These are phyloP conservation scores for Patellifolia procumbens DNA, from an alignment of 179 eudicot genomes.

Conservation along the genomic window DNA sequence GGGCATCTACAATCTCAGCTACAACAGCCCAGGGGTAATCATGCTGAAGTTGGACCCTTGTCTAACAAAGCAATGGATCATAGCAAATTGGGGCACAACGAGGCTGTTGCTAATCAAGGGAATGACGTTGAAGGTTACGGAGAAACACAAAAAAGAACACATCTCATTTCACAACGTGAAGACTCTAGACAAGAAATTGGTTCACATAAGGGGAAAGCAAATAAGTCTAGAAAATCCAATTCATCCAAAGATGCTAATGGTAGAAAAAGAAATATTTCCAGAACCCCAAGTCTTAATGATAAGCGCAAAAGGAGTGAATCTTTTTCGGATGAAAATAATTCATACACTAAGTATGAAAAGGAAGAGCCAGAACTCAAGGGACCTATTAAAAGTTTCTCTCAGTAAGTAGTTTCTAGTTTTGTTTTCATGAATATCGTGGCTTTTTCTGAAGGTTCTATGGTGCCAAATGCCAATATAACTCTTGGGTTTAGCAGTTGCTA, in stretches of 20 bases:
- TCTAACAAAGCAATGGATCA: conserved; percentile 42
- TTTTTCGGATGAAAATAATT: conserved; percentile 69
- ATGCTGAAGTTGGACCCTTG: conserved; percentile 36
- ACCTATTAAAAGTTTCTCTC: conserved; percentile 60
- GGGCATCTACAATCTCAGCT: conserved; percentile 38
- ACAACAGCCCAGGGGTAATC: conserved; percentile 41
- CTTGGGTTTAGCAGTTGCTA: neutral
- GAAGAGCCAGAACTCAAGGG: conserved; percentile 90
- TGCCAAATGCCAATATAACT: neutral
- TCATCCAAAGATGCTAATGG: conserved; percentile 36
- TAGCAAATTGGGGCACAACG: conserved; percentile 46
- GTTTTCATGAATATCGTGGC: conserved; percentile 6
- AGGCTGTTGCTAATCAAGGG: conserved; percentile 42
- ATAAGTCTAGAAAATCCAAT: conserved; percentile 55
- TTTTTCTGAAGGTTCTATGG: neutral
- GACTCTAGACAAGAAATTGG: conserved; percentile 45
- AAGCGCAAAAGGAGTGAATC: conserved; percentile 62
- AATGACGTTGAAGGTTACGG: conserved; percentile 57
- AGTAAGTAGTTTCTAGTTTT: conserved; percentile 56
- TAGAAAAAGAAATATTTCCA: conserved; percentile 43
- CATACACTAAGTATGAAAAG: conserved; percentile 84
- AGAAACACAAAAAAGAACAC: conserved; percentile 51
- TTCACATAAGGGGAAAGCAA: conserved; percentile 53
- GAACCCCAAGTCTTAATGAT: conserved; percentile 44
- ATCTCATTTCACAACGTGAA: conserved; percentile 34